Evolutionary conservation across 345 rosid species (phyloP).

Genomic region (Rhodomyrtus tomentosa): DNA sequence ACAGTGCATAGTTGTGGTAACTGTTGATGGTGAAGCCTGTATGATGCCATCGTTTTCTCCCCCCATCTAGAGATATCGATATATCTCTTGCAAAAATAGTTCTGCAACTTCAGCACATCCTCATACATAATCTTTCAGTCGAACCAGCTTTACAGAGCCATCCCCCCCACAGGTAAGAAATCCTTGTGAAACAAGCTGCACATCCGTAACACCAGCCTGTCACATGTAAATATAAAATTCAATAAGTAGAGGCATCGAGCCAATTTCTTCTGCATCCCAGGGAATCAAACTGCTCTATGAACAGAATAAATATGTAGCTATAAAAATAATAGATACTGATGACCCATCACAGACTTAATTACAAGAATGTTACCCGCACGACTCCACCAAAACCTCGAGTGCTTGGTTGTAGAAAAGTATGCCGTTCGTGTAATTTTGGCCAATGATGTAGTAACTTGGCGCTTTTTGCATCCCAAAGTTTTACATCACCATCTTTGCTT

Average conservation of each 20-base stretch:
- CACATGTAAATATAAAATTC: background rate
- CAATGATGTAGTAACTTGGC: slow-evolving; percentile 70
- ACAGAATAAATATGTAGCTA: background rate
- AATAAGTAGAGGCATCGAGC: background rate
- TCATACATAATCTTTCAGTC: slow-evolving; percentile 21
- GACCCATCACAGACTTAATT: background rate
- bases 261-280: background rate
- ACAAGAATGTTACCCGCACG: slow-evolving; percentile 41
- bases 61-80: background rate
- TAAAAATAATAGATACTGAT: background rate
- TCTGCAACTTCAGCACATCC: background rate
- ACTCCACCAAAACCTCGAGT: slow-evolving; percentile 85
- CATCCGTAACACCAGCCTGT: slow-evolving; percentile 88
- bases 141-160: slow-evolving; percentile 63
- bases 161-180: slow-evolving; percentile 88
- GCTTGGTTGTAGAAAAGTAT: slow-evolving; percentile 70
- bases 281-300: background rate
- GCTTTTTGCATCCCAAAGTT: slow-evolving; percentile 93
- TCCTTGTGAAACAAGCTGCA: slow-evolving; percentile 66
- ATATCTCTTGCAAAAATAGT: background rate
- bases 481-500: slow-evolving; percentile 97
- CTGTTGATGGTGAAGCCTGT: background rate
- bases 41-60: background rate
- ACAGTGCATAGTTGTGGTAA: background rate
- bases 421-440: slow-evolving; percentile 88